Evolutionary conservation across 2,329 filamentous ascomycete genomes (phyloP).

Genomic region (Leptographium wingfieldii): DNA sequence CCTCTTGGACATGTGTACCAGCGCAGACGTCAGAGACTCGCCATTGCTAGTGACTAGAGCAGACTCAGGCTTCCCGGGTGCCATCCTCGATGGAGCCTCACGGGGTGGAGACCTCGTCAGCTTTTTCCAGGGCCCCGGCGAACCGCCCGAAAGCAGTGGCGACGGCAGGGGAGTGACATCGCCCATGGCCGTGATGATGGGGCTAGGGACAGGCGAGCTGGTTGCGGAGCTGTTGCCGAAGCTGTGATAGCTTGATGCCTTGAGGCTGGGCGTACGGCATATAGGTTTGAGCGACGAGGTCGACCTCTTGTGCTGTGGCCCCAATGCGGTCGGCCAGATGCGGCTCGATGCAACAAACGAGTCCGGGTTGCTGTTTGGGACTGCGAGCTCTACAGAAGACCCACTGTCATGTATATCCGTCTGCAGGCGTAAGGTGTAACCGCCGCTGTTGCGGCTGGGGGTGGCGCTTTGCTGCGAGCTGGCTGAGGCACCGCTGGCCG

Average conservation of each 20-base stretch:
- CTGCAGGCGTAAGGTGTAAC: constrained; percentile 7
- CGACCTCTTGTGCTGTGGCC: constrained; percentile 27
- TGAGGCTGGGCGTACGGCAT: constrained; percentile 48
- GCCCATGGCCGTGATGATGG: constrained; percentile 61
- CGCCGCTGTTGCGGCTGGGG: neutral
- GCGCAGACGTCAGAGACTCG: constrained; percentile 37
- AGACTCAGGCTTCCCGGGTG: constrained; percentile 26
- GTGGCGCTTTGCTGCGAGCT: neutral
- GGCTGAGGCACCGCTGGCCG: neutral
- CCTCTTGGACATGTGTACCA: constrained; percentile 41
- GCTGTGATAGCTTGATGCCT: constrained; percentile 34
- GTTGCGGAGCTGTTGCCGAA: constrained; percentile 41
- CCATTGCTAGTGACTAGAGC: constrained; percentile 37
- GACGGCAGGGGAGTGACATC: constrained; percentile 71
- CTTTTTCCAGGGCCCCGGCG: constrained; percentile 53
- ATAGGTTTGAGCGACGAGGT: constrained; percentile 36
- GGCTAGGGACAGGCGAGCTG: constrained; percentile 58
- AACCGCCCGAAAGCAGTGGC: constrained; percentile 53
- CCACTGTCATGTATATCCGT: constrained; percentile 3
- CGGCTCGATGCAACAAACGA: constrained; percentile 9
- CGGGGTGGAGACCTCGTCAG: constrained; percentile 32
- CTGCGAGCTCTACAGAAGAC: neutral
- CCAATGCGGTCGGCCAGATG: constrained; percentile 15
- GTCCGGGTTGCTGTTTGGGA: neutral
- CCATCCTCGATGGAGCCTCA: constrained; percentile 25